These are phyloP conservation scores for Pyropia haitanensis DNA, from an alignment of 23 red algal genomes.

Conservation along the genomic window DNA sequence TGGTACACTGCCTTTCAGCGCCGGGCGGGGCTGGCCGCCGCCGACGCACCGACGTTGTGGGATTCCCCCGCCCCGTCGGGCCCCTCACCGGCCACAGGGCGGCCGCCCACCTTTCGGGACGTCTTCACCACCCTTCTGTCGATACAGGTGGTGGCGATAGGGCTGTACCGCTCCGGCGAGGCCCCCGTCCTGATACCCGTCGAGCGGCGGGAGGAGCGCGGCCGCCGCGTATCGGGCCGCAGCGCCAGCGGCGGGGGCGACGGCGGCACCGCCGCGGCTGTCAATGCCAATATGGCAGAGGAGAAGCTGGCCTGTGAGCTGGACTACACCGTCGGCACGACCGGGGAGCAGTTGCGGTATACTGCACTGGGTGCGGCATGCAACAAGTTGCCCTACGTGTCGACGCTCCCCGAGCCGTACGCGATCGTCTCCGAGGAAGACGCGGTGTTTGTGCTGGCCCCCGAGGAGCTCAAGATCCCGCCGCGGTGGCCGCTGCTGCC, in stretches of 20 bases:
- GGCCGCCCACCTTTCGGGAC: conserved; percentile 11
- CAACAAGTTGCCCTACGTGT: conserved; percentile 59
- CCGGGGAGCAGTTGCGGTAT: neutral
- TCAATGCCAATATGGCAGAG: neutral
- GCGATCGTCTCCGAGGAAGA: conserved; percentile 47
- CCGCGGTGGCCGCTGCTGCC: conserved; percentile 23
- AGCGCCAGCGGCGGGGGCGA: neutral
- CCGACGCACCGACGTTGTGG: conserved; percentile 8
- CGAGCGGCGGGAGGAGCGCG: conserved; percentile 13
- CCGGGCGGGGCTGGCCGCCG: no score
- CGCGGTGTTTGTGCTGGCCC: conserved; percentile 52
- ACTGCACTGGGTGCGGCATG: neutral
- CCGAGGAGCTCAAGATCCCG: conserved; percentile 31
- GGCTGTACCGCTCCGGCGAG: conserved; percentile 72
- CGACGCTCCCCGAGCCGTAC: conserved; percentile 58
- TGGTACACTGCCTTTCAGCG: neutral
- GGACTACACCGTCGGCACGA: conserved; percentile 1
- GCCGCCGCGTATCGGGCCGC: neutral
- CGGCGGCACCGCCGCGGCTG: neutral
- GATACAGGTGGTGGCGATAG: conserved; percentile 54
- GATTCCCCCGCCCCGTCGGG: neutral
- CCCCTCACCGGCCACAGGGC: neutral
- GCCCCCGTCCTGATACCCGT: conserved; percentile 46
- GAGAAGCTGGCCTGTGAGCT: neutral
- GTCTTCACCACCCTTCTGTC: conserved; percentile 44